Evolutionary conservation across 2,329 filamentous ascomycete genomes (phyloP).

Genomic region (Xylogone sp.): DNA sequence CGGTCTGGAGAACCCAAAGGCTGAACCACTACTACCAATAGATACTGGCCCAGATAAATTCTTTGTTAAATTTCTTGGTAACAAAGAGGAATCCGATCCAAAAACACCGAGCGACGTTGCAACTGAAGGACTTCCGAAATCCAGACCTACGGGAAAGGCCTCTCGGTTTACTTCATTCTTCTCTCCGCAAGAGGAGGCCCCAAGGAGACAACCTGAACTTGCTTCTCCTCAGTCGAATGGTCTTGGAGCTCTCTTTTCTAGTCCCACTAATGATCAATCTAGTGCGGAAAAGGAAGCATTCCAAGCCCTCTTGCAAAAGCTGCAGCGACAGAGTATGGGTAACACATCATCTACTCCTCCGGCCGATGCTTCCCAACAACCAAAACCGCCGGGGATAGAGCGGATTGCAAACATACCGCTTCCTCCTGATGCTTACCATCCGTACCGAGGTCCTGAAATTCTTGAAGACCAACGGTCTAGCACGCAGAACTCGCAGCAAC

Average conservation of each 20-base stretch:
- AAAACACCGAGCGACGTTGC: slow-evolving; percentile 35
- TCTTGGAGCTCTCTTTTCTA: slow-evolving; percentile 16
- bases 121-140: slow-evolving; percentile 42
- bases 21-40: slow-evolving; percentile 50
- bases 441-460: slow-evolving; percentile 24
- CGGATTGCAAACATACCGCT: slow-evolving; percentile 41
- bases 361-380: slow-evolving; percentile 28
- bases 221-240: slow-evolving; percentile 33
- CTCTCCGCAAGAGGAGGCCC: slow-evolving; percentile 50
- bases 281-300: slow-evolving; percentile 80
- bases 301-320: slow-evolving; percentile 75
- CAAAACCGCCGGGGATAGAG: slow-evolving; percentile 36
- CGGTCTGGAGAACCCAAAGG: slow-evolving; percentile 45
- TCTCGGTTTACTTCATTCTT: slow-evolving; percentile 88
- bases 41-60: slow-evolving; percentile 74
- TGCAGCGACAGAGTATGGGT: slow-evolving; percentile 52
- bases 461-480: slow-evolving; percentile 22
- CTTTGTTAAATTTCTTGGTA: slow-evolving; percentile 55
- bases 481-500: slow-evolving; percentile 29
- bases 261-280: slow-evolving; percentile 21
- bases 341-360: slow-evolving; percentile 38
- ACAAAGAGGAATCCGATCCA: slow-evolving; percentile 40
- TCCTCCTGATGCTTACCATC: slow-evolving; percentile 38
- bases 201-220: slow-evolving; percentile 46
- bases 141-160: slow-evolving; percentile 60